Percentiles rank a stretch among this genome's conserved stretches.
Conservation (phyloP, 352 stramenopile genomes). For the Globisporangium alternatum region DNA sequence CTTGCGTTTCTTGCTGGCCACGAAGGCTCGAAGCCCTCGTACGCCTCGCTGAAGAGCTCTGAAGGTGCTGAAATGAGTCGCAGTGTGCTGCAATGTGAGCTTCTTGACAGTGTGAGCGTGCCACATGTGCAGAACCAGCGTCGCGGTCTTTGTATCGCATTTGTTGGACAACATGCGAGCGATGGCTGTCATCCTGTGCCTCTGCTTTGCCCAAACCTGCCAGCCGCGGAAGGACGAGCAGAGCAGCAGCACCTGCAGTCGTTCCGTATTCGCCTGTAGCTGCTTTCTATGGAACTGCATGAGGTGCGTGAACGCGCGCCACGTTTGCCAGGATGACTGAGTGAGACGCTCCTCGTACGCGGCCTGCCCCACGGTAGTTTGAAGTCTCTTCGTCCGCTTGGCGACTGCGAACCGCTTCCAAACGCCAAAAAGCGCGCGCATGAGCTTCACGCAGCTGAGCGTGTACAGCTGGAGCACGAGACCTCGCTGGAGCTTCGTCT, state of each 20-base stretch:
- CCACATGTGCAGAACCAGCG: conserved; percentile 24
- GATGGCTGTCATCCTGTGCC: conserved; percentile 27
- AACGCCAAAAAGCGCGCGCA: conserved; percentile 24
- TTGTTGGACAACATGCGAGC: conserved; percentile 23
- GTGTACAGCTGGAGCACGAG: conserved; percentile 30
- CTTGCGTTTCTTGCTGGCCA: conserved; percentile 6
- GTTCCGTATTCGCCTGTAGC: conserved; percentile 52
- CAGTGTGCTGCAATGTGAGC: conserved; percentile 8
- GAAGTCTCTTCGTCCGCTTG: conserved; percentile 21
- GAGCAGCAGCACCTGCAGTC: conserved; percentile 55
- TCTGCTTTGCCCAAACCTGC: conserved; percentile 28
- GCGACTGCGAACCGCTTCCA: conserved; percentile 28
- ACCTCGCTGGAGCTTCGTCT: conserved; percentile 12
- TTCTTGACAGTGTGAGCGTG: conserved; percentile 12
- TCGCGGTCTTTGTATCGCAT: conserved; percentile 16
- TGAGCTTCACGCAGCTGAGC: conserved; percentile 25
- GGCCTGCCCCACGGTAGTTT: conserved; percentile 25
- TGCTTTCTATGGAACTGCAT: conserved; percentile 29
- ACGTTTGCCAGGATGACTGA: conserved; percentile 18
- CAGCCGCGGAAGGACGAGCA: conserved; percentile 60
- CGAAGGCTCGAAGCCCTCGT: conserved; percentile 14
- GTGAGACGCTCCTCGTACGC: conserved; percentile 17
- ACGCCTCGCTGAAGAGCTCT: conserved; percentile 23
- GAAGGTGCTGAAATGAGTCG: conserved; percentile 22
- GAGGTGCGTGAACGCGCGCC: conserved; percentile 22